phyloP scores from a whole-genome alignment of 495 filamentous ascomycete genomes.

The Pseudomonodictys pantanalensis region DNA sequence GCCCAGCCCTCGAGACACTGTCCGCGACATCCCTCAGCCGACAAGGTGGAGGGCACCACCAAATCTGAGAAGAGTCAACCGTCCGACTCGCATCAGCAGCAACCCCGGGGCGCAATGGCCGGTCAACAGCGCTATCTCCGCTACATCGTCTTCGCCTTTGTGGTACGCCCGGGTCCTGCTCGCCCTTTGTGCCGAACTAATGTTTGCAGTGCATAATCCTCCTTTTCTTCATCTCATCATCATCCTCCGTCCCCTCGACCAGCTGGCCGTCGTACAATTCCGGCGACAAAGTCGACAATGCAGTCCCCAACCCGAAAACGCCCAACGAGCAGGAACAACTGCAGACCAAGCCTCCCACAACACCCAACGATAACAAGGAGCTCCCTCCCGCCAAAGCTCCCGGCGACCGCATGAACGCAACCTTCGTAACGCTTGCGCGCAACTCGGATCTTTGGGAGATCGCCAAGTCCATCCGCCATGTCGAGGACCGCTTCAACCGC shows the following conservation, averaged over 20 bases:
- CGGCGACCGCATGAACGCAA: constrained; percentile 82
- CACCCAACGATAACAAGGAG: constrained; percentile 37
- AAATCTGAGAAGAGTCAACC: constrained; percentile 29
- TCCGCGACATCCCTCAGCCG: constrained; percentile 19
- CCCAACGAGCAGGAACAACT: background rate
- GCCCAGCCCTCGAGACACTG: background rate
- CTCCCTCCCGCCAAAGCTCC: constrained; percentile 50
- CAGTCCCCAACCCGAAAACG: constrained; percentile 9
- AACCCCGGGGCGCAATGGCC: constrained; percentile 34
- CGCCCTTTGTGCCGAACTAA: background rate
- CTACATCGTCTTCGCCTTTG: constrained; percentile 82
- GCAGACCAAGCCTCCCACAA: constrained; percentile 18
- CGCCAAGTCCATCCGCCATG: constrained; percentile 84
- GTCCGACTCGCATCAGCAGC: constrained; percentile 24
- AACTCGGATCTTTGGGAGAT: constrained; percentile 97
- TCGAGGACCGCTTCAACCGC: constrained; percentile 96
- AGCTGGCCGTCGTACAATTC: constrained; percentile 16
- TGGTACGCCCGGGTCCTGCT: constrained; percentile 56
- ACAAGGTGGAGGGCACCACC: constrained; percentile 30
- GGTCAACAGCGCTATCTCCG: constrained; percentile 54
- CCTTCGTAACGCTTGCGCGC: constrained; percentile 91
- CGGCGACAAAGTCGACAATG: background rate
- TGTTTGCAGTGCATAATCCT: constrained; percentile 61
- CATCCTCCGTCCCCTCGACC: constrained; percentile 43
- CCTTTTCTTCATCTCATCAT: constrained; percentile 77